These are phyloP conservation scores for Penicillium longicatenatum DNA, from an alignment of 495 filamentous ascomycete genomes.

Conservation along the genomic window DNA sequence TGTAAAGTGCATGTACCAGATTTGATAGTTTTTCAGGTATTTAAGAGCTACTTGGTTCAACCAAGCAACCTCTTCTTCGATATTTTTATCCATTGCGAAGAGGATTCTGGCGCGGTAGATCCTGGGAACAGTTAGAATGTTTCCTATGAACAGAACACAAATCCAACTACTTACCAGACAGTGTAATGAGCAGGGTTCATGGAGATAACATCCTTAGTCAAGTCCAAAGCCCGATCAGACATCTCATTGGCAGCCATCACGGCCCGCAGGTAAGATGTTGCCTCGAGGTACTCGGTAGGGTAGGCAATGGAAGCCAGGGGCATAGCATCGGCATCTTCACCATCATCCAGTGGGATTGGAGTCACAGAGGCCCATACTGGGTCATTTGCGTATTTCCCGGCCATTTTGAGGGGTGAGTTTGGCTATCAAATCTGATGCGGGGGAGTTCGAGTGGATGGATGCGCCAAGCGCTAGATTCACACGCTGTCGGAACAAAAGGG, in stretches of 20 bases:
- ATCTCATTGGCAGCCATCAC: constrained; percentile 89
- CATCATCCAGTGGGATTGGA: constrained; percentile 84
- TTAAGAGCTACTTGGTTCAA: constrained; percentile 77
- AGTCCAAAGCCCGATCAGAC: constrained; percentile 71
- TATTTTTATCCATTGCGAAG: constrained; percentile 63
- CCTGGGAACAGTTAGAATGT: constrained; percentile 39
- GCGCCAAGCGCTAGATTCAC: not conserved
- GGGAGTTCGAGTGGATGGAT: not conserved
- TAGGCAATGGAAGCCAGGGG: constrained; percentile 91
- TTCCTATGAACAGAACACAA: not conserved
- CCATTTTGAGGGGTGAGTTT: constrained; percentile 22
- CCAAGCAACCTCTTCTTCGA: constrained; percentile 78
- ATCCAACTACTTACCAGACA: constrained; percentile 65
- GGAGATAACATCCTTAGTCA: constrained; percentile 84
- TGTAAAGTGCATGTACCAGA: constrained; percentile 59
- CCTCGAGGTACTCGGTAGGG: constrained; percentile 80
- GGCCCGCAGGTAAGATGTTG: constrained; percentile 86
- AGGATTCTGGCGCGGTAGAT: constrained; percentile 85
- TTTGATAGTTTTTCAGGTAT: constrained; percentile 97
- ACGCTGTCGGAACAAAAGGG: not conserved
- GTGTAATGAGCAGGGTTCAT: constrained; percentile 98
- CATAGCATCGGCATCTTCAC: constrained; percentile 51
- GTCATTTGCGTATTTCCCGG: constrained; percentile 61
- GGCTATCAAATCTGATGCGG: constrained; percentile 12
- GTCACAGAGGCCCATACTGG: constrained; percentile 80